Evolutionary conservation across 2,329 filamentous ascomycete genomes (phyloP), one percentile per base, ranked within the genome.

Genomic region (Sporothrix dimorphospora): DNA sequence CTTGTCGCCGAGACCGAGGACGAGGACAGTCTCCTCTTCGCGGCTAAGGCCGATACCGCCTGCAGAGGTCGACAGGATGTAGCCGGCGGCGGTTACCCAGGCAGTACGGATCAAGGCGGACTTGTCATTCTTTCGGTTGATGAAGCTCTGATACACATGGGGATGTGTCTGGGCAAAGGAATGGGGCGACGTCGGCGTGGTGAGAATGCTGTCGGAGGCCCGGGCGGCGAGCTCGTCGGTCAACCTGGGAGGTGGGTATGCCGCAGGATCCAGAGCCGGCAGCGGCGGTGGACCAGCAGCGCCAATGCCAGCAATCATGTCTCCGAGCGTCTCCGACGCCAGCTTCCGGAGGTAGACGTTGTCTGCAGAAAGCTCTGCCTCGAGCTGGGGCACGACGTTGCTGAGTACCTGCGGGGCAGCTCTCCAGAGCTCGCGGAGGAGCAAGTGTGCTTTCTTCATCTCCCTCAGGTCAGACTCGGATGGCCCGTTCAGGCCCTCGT

Each of bases 261-360:
- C 91, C 27, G 92, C 88, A 14, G 95, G 93, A 77, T 98, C 94
- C 78, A 97, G 86, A 1, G 84, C 81, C 11, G 91, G 88, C 7
- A 89, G 83, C 16, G 92, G 88, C 19, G 94, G 94, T 71, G 93
- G 92, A 0, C 95, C 95, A 74, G 94, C 94, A 73, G 95, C 93
- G 67, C 95, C 95, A 79, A 98, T 97, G 6, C 95, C 95, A 53
- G 95, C 91, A 34, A 97, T 92, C 85, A 99, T 94, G 79, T 98
- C 95, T 70, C 97, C 96, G 51, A 99, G 89, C 0, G 96, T 97
- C 81, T 98, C 94, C 0, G 95, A 97, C 2, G 95, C 95, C 72
- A 99, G 87, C 73, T 93, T 87, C 70, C 96, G 92, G 71, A 99
- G 84, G 76, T 96, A 90, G 3, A 94, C 86, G 73, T 97, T 97